These are phyloP conservation scores for Porogramme epimiltina DNA, from an alignment of 1,284 basidiomycete genomes.

Conservation along the genomic window DNA sequence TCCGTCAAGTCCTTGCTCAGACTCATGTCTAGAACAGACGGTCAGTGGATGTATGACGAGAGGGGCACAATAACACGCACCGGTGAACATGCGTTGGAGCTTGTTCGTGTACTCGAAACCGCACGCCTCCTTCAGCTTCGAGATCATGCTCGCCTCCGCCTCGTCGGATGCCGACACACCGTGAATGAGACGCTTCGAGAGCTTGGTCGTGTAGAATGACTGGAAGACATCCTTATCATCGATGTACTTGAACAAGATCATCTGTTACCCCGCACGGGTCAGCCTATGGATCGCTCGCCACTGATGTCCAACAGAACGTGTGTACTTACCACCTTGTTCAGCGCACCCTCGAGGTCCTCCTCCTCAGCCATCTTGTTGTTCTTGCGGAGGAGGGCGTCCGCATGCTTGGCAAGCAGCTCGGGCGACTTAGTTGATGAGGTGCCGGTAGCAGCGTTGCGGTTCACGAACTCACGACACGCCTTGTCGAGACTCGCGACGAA, in stretches of 20 bases:
- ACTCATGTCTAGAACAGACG: constrained; percentile 75
- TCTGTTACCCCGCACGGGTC: constrained; percentile 48
- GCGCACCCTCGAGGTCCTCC: constrained; percentile 84
- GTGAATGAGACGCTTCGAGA: constrained; percentile 94
- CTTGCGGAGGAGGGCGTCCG: constrained; percentile 90
- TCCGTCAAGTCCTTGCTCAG: constrained; percentile 96
- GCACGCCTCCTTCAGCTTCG: constrained; percentile 97
- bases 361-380: constrained; percentile 97
- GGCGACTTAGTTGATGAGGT: constrained; percentile 87
- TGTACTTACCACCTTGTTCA: constrained; percentile 86
- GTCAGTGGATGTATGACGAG: constrained; percentile 7
- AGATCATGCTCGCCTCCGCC: constrained; percentile 97
- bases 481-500: constrained; percentile 95
- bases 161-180: constrained; percentile 95
- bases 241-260: constrained; percentile 98
- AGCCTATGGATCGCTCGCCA: background rate
- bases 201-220: constrained; percentile 96
- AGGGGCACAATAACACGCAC: constrained; percentile 41
- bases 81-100: constrained; percentile 97
- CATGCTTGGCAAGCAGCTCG: constrained; percentile 93
- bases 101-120: constrained; percentile 99
- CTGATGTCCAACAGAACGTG: background rate
- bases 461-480: constrained; percentile 97
- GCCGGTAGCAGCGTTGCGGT: constrained; percentile 90
- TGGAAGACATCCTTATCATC: constrained; percentile 99